Conservation (phyloP, 2,329 filamentous ascomycete genomes). For the Allantophomopsis lycopodina region DNA sequence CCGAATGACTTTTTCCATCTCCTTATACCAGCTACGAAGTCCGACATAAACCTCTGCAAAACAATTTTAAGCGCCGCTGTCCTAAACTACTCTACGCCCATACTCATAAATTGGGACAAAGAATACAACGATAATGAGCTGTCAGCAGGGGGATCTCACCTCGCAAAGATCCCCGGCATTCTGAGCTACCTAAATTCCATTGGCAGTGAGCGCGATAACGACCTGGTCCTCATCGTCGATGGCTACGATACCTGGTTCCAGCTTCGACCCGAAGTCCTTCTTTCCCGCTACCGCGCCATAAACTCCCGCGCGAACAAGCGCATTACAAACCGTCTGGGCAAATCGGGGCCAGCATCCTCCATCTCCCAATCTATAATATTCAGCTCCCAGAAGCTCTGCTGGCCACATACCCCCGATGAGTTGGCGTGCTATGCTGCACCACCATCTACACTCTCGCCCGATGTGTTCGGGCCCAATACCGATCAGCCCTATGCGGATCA, state of each 20-base stretch:
- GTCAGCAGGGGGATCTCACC: not conserved
- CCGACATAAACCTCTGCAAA: not conserved
- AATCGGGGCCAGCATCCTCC: not conserved
- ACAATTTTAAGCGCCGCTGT: not conserved
- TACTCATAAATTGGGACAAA: conserved; percentile 1
- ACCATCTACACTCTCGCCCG: conserved; percentile 30
- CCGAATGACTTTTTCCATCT: not conserved
- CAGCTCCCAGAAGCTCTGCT: conserved; percentile 37
- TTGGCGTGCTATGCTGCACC: conserved; percentile 38
- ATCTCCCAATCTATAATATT: conserved; percentile 41
- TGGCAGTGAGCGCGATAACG: not conserved
- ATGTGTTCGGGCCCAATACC: conserved; percentile 26
- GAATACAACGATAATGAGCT: not conserved
- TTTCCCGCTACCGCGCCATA: conserved; percentile 6
- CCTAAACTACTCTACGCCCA: not conserved
- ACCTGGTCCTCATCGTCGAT: conserved; percentile 7
- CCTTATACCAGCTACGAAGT: not conserved
- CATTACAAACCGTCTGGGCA: conserved; percentile 1
- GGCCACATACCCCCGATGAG: conserved; percentile 24
- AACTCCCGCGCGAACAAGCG: conserved; percentile 2
- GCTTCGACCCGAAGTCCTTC: conserved; percentile 6
- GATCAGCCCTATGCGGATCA: not conserved
- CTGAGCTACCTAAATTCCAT: not conserved
- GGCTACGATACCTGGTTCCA: conserved; percentile 11
- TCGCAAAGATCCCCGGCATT: not conserved